These are phyloP conservation scores for Arabidopsis lyrata DNA, from an alignment of 441 rosid species.

Conservation along the genomic window DNA sequence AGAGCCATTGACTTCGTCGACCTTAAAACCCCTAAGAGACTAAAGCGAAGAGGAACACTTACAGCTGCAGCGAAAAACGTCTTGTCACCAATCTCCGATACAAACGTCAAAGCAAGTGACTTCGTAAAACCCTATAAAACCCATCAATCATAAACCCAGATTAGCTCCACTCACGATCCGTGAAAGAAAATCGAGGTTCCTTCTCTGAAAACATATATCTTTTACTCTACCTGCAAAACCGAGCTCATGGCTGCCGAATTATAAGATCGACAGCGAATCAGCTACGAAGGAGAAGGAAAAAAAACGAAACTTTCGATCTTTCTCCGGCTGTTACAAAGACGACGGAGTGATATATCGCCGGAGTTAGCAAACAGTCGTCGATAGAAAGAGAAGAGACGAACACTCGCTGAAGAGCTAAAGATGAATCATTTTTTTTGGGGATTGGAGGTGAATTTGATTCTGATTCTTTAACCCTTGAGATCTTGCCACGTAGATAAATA, in stretches of 20 bases:
- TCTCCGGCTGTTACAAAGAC: background rate
- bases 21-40: background rate
- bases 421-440: background rate
- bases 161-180: slow-evolving; percentile 3
- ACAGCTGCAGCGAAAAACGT: slow-evolving; percentile 99
- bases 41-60: slow-evolving; percentile 36
- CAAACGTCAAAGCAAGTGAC: slow-evolving; percentile 94
- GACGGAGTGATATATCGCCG: slow-evolving; percentile 6
- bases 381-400: slow-evolving; percentile 11
- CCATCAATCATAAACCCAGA: slow-evolving; percentile 24
- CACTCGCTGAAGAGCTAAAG: slow-evolving; percentile 7
- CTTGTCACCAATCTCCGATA: slow-evolving; percentile 98
- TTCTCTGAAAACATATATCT: background rate
- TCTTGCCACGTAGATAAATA: slow-evolving; percentile 20
- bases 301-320: slow-evolving; percentile 15
- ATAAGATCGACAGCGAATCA: slow-evolving; percentile 13
- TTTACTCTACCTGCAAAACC: slow-evolving; percentile 62
- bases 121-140: slow-evolving; percentile 78
- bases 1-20: background rate
- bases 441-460: slow-evolving; percentile 23
- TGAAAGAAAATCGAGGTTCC: background rate
- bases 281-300: background rate
- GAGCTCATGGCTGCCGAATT: slow-evolving; percentile 60
- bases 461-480: slow-evolving; percentile 7
- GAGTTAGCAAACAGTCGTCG: slow-evolving; percentile 3